These are phyloP conservation scores for Diplodia corticola DNA, from an alignment of 2,329 filamentous ascomycete species.

Conservation along the genomic window DNA sequence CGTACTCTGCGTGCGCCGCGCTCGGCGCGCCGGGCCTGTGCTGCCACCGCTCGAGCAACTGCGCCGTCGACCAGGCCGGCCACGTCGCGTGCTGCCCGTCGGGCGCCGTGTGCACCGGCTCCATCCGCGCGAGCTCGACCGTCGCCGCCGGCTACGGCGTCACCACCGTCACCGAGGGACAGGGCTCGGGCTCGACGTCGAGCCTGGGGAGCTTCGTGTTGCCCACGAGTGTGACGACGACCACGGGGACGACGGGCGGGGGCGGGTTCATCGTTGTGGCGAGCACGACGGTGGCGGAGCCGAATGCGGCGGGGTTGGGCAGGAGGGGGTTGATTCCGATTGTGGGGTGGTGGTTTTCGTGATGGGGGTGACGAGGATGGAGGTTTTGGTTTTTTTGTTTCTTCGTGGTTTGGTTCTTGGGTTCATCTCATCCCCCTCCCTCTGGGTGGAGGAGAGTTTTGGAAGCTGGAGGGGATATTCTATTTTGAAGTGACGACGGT, in stretches of 20 bases:
- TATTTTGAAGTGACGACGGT: neutral
- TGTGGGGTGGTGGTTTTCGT: slow-evolving; percentile 9
- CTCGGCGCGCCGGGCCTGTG: slow-evolving; percentile 57
- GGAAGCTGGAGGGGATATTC: neutral
- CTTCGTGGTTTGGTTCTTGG: neutral
- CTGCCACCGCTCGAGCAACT: slow-evolving; percentile 55
- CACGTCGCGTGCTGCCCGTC: slow-evolving; percentile 63
- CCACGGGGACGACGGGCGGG: neutral
- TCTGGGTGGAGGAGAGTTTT: neutral
- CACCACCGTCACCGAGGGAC: neutral
- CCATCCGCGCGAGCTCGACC: slow-evolving; percentile 35
- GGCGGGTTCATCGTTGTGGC: slow-evolving; percentile 22
- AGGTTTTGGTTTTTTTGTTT: neutral
- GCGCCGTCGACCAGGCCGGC: slow-evolving; percentile 57
- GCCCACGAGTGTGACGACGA: neutral
- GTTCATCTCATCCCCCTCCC: no score
- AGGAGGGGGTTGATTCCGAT: slow-evolving; percentile 12
- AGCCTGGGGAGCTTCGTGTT: slow-evolving; percentile 30
- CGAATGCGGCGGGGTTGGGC: slow-evolving; percentile 16
- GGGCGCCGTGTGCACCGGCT: slow-evolving; percentile 59
- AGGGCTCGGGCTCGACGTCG: neutral
- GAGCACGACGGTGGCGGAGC: slow-evolving; percentile 21
- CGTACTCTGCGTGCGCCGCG: slow-evolving; percentile 55
- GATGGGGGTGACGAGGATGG: neutral
- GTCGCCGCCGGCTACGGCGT: neutral